Conservation (phyloP, 805 yeast species). For the Peterozyma toletana region DNA sequence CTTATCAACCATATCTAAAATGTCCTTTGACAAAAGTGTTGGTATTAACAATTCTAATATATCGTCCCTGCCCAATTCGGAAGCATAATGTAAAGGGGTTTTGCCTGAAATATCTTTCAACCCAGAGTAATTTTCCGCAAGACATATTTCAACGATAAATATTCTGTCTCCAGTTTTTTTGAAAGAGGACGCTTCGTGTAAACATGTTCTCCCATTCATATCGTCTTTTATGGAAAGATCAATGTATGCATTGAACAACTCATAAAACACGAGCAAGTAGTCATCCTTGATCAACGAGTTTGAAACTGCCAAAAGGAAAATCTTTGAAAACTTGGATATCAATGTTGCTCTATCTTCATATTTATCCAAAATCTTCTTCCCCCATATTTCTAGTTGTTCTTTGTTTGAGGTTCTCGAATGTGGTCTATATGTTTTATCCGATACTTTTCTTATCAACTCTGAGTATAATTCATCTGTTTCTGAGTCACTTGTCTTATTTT, state of each 20-base stretch:
- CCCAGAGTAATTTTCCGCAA: slow-evolving; percentile 9
- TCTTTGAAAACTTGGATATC: slow-evolving; percentile 47
- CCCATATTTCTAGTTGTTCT: slow-evolving; percentile 9
- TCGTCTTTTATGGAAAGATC: slow-evolving; percentile 66
- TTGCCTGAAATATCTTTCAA: slow-evolving; percentile 64
- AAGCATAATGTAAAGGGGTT: slow-evolving; percentile 82
- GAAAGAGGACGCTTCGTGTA: slow-evolving; percentile 57
- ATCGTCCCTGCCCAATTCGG: slow-evolving; percentile 47
- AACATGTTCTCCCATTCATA: slow-evolving; percentile 59
- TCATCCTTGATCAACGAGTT: slow-evolving; percentile 60
- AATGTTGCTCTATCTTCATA: slow-evolving; percentile 30
- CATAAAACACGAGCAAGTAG: slow-evolving; percentile 42
- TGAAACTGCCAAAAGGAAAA: slow-evolving; percentile 64
- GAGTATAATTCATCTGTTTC: slow-evolving; percentile 66
- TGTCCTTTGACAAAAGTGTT: slow-evolving; percentile 18
- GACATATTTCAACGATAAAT: slow-evolving; percentile 17
- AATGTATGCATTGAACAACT: slow-evolving; percentile 43
- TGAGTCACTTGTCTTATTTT: slow-evolving; percentile 21
- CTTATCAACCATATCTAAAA: slow-evolving; percentile 50
- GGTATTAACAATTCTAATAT: slow-evolving; percentile 29
- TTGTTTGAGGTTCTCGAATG: not conserved
- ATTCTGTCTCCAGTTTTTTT: slow-evolving; percentile 12
- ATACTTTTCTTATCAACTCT: slow-evolving; percentile 54
- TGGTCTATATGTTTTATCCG: slow-evolving; percentile 10
- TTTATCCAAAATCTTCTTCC: slow-evolving; percentile 34